Conservation (phyloP, 345 rosid species). For the Camelina neglecta region DNA sequence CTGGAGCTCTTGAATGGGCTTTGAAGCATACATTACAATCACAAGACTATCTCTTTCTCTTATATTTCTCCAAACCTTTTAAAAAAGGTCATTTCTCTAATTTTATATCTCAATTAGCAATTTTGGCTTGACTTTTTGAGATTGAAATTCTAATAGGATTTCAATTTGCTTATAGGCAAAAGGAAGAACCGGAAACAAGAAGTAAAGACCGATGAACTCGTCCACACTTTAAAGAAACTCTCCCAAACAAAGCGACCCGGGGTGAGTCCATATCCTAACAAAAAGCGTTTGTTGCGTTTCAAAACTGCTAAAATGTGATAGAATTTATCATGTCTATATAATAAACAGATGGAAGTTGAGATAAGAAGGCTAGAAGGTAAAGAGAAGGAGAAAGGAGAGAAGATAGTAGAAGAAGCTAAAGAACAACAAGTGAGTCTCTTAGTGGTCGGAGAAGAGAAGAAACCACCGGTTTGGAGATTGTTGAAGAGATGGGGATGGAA, state of each 20-base stretch:
- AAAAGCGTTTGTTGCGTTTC: conserved; percentile 22
- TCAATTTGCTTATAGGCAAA: conserved; percentile 37
- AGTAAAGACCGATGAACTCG: conserved; percentile 55
- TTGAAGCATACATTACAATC: conserved; percentile 64
- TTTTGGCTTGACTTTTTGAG: background rate
- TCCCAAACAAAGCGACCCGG: conserved; percentile 70
- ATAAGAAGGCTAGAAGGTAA: conserved; percentile 60
- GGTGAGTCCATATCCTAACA: conserved; percentile 50
- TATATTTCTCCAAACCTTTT: conserved; percentile 55
- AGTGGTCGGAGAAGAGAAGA: conserved; percentile 74
- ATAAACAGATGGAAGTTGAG: conserved; percentile 65
- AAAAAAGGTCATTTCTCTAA: conserved; percentile 47
- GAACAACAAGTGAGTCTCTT: conserved; percentile 59
- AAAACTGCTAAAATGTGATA: conserved; percentile 6
- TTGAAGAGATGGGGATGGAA: conserved; percentile 57
- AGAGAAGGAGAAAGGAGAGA: conserved; percentile 59
- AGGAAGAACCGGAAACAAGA: conserved; percentile 46
- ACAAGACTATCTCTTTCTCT: conserved; percentile 68
- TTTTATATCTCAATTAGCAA: background rate
- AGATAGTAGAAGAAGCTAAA: conserved; percentile 81
- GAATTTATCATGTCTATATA: background rate
- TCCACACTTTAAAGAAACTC: conserved; percentile 60
- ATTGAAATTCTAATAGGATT: background rate
- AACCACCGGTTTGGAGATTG: conserved; percentile 58
- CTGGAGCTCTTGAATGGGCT: conserved; percentile 91